Percentiles rank a stretch among this genome's conserved stretches.
These are phyloP conservation scores for Candida odintsovae DNA, from an alignment of 805 yeast species.

Conservation along the genomic window DNA sequence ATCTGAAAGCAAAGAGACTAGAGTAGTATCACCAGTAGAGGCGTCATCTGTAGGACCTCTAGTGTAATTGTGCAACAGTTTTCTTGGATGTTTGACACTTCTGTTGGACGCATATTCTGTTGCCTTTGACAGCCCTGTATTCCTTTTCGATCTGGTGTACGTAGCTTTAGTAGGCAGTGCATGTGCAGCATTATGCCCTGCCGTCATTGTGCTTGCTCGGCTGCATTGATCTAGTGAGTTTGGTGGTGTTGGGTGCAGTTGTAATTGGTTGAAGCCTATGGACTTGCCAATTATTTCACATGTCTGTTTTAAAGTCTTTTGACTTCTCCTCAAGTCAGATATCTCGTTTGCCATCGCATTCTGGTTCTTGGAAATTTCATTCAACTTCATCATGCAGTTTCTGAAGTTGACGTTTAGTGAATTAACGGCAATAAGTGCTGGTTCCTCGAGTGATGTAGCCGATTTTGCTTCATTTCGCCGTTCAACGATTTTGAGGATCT, in stretches of 20 bases:
- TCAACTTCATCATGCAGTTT: not conserved
- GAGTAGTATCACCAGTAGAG: not conserved
- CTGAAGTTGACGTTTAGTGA: not conserved
- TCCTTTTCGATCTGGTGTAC: not conserved
- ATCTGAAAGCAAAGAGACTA: slow-evolving; percentile 10
- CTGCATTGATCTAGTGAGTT: not conserved
- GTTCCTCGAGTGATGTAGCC: not conserved
- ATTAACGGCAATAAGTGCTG: not conserved
- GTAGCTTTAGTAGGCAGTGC: not conserved
- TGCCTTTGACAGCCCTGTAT: not conserved
- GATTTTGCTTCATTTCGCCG: not conserved
- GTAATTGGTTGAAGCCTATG: not conserved
- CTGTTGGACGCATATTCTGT: not conserved
- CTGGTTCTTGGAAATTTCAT: not conserved
- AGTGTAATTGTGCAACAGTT: not conserved
- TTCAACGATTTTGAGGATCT: not conserved
- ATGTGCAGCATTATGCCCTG: not conserved
- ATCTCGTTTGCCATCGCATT: not conserved
- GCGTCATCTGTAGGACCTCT: too few species aligned
- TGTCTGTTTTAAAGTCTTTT: not conserved
- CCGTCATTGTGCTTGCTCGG: not conserved
- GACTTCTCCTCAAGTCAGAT: not conserved
- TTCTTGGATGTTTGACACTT: slow-evolving; percentile 1
- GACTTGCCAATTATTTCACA: not conserved
- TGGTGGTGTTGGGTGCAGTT: not conserved